Base-by-base conservation (phyloP, 257 asterid species). In the Lavandula angustifolia region DNA sequence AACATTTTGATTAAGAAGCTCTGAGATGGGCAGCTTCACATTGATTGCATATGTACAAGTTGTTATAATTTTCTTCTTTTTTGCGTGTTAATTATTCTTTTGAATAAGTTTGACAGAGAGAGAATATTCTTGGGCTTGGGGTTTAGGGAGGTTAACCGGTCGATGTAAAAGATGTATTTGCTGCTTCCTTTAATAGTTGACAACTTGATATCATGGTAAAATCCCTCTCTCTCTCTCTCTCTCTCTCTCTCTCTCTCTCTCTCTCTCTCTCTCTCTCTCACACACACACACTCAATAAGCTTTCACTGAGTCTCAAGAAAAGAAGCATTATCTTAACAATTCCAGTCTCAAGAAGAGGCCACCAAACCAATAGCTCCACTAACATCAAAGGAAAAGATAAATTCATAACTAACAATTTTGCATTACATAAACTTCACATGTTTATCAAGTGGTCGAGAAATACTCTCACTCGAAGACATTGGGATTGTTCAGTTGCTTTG, bases 401-500 rank as follows among this genome's bases (percentile, higher is more conserved):
- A 9, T 4, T 43, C 57, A 67, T 2, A 35, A 52, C 12, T 29
- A 18, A 38, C 12, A 18, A 22, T 27, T 14, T 58, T 12, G 29
- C 49, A 14, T 12, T 12, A 37, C 44, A 64, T 67, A 47, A 56
- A 34, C 27, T 55, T 54, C 47, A 22, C 38, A 46, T 38, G 64
- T 0, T 60, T 9, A 32, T 48, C 52, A 18, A 43, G 53, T n/a
- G 54, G 13, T 31, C 11, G 31, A 16, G 3, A n/a, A 40, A 29
- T 12, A 44, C 41, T 3, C 58, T 18, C 27, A 22, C 34, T 11
- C 13, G 34, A 47, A 27, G 54, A n/a, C 22, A 49, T 29, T 32
- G 47, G 6, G 16, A 60, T 10, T 32, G 3, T 12, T 67, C 53
- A 92, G 81, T 81, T 84, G 67, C 76, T 80, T 37, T 80, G 94